These are phyloP conservation scores for Paraleonurus japonicus DNA, from an alignment of 257 asterid genomes.

Conservation along the genomic window DNA sequence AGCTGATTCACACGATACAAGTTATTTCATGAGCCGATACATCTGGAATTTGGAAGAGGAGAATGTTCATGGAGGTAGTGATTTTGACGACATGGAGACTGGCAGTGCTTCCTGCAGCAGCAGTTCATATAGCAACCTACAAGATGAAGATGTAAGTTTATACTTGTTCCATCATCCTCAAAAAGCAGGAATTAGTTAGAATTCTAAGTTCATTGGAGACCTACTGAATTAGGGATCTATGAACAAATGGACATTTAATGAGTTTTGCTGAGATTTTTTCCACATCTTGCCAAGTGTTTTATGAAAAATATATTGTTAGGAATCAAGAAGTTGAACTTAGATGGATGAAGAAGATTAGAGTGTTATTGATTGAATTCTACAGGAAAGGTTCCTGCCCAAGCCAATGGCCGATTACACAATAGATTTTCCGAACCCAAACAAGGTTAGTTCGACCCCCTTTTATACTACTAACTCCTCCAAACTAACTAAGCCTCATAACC, in stretches of 20 bases:
- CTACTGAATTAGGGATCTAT: background rate
- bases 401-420: too few species aligned
- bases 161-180: constrained; percentile 7
- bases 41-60: constrained; percentile 92
- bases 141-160: constrained; percentile 75
- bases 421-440: too few species aligned
- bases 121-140: constrained; percentile 65
- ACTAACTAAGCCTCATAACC: too few species aligned
- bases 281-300: background rate
- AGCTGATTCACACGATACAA: constrained; percentile 80
- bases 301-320: too few species aligned
- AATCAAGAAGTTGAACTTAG: too few species aligned
- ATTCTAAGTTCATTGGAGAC: background rate
- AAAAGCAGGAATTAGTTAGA: constrained; percentile 1
- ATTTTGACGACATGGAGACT: constrained; percentile 72
- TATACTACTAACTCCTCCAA: too few species aligned
- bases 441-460: too few species aligned
- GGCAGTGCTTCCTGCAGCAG: constrained; percentile 77
- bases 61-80: constrained; percentile 66
- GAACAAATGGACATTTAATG: background rate
- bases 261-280: background rate
- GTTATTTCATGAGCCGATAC: constrained; percentile 98
- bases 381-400: too few species aligned
- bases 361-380: too few species aligned
- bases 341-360: too few species aligned